Evolutionary conservation across 2,329 filamentous ascomycete genomes (phyloP).

Genomic region (Fusarium sulawesiense): DNA sequence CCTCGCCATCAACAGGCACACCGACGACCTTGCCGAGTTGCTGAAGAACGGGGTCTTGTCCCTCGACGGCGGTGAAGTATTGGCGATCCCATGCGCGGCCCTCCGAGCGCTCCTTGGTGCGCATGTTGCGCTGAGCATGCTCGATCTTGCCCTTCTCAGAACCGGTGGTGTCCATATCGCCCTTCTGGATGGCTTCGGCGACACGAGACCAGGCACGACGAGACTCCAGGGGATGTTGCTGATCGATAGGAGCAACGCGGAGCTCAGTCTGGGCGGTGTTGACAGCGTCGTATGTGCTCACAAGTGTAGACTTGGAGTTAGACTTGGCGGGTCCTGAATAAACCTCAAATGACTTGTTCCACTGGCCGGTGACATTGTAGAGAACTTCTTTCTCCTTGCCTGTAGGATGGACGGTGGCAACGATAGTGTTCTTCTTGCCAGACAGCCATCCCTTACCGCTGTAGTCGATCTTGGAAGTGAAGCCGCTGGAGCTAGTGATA

Average conservation of each 20-base stretch:
- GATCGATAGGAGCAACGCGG: conserved; percentile 75
- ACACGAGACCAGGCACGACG: conserved; percentile 90
- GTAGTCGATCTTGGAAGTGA: conserved; percentile 91
- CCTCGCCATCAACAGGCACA: conserved; percentile 63
- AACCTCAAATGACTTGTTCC: conserved; percentile 86
- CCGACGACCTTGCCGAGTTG: conserved; percentile 60
- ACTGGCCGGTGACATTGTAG: conserved; percentile 89
- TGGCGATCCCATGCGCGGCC: conserved; percentile 82
- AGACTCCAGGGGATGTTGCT: conserved; percentile 89
- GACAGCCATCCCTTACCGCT: conserved; percentile 93
- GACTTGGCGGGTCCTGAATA: conserved; percentile 71
- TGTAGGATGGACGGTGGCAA: conserved; percentile 77
- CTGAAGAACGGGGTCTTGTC: conserved; percentile 58
- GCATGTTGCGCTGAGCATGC: conserved; percentile 80
- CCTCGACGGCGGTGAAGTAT: conserved; percentile 75
- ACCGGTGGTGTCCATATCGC: conserved; percentile 85
- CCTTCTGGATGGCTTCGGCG: conserved; percentile 79
- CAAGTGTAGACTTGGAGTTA: conserved; percentile 59
- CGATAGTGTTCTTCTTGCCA: conserved; percentile 94
- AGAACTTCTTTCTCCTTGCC: conserved; percentile 77
- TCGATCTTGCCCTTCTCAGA: conserved; percentile 90
- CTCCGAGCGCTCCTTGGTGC: conserved; percentile 79
- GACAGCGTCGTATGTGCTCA: conserved; percentile 72
- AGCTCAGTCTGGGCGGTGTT: conserved; percentile 72
- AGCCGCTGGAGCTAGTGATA: conserved; percentile 88